Percentiles rank a stretch among this genome's conserved stretches.
phyloP scores from a whole-genome alignment of 108 stramenopile species.

The Cyclotella distinguenda region DNA sequence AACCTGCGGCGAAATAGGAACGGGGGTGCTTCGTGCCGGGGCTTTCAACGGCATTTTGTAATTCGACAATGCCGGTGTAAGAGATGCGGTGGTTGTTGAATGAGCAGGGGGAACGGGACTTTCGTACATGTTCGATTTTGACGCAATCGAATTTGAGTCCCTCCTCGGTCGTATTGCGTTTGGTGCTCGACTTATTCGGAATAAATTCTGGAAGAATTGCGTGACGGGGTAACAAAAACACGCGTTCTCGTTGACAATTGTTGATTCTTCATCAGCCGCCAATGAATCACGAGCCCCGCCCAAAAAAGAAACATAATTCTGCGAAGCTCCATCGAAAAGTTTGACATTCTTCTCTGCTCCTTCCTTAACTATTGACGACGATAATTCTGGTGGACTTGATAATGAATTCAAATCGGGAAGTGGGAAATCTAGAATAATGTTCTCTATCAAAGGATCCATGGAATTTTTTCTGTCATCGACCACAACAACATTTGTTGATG shows the following conservation, averaged over 20 bases:
- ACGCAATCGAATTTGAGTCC: not conserved
- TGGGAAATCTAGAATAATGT: conserved; percentile 3
- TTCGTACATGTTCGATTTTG: not conserved
- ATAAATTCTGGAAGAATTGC: conserved; percentile 16
- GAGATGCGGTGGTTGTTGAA: not conserved
- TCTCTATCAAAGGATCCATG: not conserved
- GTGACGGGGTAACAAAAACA: conserved; percentile 34
- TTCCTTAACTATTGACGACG: not conserved
- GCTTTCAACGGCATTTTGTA: conserved; percentile 34
- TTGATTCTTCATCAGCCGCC: not conserved
- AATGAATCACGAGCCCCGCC: not conserved
- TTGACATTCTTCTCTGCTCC: not conserved
- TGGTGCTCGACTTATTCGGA: conserved; percentile 4
- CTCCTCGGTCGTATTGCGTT: not conserved
- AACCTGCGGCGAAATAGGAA: conserved; percentile 26
- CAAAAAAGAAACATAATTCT: not conserved
- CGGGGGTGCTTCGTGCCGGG: conserved; percentile 30
- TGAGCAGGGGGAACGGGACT: not conserved
- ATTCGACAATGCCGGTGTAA: not conserved
- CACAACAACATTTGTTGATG: not conserved
- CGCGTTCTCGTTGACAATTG: not conserved
- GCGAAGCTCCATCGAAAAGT: not conserved
- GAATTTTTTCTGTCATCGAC: not conserved
- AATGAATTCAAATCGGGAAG: not conserved
- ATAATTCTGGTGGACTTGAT: not conserved